phyloP scores from a whole-genome alignment of 2,329 filamentous ascomycete genomes.

The Penicillium frequentans region DNA sequence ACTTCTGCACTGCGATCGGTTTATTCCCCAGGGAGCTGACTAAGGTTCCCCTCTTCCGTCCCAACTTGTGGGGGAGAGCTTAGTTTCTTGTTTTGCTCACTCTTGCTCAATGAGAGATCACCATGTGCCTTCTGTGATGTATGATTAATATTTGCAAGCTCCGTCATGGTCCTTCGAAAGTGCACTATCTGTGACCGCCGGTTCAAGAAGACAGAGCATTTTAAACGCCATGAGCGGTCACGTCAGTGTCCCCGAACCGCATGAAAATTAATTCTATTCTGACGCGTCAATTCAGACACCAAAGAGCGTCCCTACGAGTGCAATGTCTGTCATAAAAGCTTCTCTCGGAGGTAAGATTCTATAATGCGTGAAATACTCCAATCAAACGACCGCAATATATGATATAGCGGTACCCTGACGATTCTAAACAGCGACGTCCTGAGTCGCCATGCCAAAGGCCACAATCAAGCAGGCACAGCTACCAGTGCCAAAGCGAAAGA shows the following conservation, averaged over 20 bases:
- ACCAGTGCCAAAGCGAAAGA: conserved; percentile 31
- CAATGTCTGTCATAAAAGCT: conserved; percentile 54
- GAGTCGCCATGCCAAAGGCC: conserved; percentile 54
- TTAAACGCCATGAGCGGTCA: conserved; percentile 56
- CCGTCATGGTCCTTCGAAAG: conserved; percentile 44
- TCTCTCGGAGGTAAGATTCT: conserved; percentile 51
- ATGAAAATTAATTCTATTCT: conserved; percentile 1
- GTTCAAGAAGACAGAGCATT: conserved; percentile 58
- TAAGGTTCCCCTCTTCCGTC: conserved; percentile 8
- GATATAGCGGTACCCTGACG: conserved; percentile 8
- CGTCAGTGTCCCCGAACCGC: conserved; percentile 41
- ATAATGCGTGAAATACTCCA: not conserved
- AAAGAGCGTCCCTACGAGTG: conserved; percentile 57
- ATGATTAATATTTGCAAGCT: conserved; percentile 7
- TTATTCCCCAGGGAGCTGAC: conserved; percentile 14
- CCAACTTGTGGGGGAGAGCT: not conserved
- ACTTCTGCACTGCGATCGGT: conserved; percentile 2
- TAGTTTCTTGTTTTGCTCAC: not conserved
- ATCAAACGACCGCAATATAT: not conserved
- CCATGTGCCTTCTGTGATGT: conserved; percentile 7
- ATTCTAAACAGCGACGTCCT: conserved; percentile 46
- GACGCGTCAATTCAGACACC: conserved; percentile 44
- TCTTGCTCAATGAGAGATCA: not conserved
- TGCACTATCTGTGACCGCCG: conserved; percentile 53
- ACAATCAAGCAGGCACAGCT: conserved; percentile 32